phyloP scores from a whole-genome alignment of 78 protist species.

The Creolimax fragrantissima region DNA sequence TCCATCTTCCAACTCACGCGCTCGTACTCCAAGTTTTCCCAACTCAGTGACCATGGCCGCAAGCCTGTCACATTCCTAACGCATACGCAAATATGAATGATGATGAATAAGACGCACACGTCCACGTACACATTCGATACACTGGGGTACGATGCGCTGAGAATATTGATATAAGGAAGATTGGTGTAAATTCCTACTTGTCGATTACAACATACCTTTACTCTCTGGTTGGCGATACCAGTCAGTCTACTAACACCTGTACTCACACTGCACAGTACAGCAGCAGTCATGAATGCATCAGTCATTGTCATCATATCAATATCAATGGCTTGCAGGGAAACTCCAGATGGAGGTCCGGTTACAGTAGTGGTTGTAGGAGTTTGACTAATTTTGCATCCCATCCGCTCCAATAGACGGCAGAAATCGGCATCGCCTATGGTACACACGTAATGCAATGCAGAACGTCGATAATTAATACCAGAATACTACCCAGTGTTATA shows the following conservation, averaged over 20 bases:
- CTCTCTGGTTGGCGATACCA: constrained; percentile 68
- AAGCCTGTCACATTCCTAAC: constrained; percentile 71
- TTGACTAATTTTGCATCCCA: constrained; percentile 69
- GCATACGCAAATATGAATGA: constrained; percentile 22
- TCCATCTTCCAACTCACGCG: constrained; percentile 51
- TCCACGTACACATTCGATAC: too few relatives aligned
- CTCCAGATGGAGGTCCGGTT: constrained; percentile 14
- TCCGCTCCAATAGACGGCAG: constrained; percentile 29
- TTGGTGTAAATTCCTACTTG: too few relatives aligned
- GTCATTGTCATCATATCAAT: constrained; percentile 58
- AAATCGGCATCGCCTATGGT: constrained; percentile 49
- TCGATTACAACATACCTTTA: not conserved
- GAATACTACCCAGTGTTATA: too few relatives aligned
- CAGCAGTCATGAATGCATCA: constrained; percentile 75
- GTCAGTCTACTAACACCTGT: constrained; percentile 35
- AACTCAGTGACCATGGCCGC: constrained; percentile 43
- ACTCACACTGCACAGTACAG: constrained; percentile 56
- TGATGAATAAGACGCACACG: too few relatives aligned
- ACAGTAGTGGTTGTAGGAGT: constrained; percentile 37
- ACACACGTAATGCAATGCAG: not conserved
- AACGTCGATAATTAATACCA: too few relatives aligned
- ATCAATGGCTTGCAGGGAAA: constrained; percentile 19
- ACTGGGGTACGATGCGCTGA: too few relatives aligned
- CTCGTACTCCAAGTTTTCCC: constrained; percentile 14
- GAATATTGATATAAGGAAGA: too few relatives aligned